Percentiles rank a stretch among this genome's conserved stretches.
Evolutionary conservation across 2,329 filamentous ascomycete genomes (phyloP).

Genomic region (Arthrobotrys megalospora): DNA sequence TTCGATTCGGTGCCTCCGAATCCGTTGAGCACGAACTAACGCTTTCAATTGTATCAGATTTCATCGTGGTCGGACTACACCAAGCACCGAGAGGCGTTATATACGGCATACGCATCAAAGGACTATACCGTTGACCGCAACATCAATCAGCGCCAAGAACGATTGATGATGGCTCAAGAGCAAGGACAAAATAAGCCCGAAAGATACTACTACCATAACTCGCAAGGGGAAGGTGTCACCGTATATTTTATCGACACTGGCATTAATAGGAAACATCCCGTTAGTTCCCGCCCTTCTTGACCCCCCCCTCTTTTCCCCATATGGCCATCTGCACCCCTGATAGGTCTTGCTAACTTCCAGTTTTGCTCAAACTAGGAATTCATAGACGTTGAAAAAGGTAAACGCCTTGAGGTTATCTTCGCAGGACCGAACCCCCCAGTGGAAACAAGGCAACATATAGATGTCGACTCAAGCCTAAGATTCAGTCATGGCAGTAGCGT

Average conservation of each 20-base stretch:
- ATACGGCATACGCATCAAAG: slow-evolving; percentile 16
- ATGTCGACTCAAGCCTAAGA: slow-evolving; percentile 33
- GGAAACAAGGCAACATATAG: background rate
- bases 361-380: slow-evolving; percentile 33
- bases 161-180: slow-evolving; percentile 31
- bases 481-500: slow-evolving; percentile 52
- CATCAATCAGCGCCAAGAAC: slow-evolving; percentile 43
- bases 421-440: slow-evolving; percentile 17
- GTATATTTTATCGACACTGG: slow-evolving; percentile 53
- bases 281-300: background rate
- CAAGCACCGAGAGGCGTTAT: background rate
- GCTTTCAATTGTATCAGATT: slow-evolving; percentile 14
- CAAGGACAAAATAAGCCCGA: background rate
- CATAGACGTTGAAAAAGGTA: background rate
- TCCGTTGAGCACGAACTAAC: background rate
- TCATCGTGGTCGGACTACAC: slow-evolving; percentile 4
- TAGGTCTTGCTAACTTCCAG: background rate
- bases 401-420: slow-evolving; percentile 7
- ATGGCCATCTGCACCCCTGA: background rate
- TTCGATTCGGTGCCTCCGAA: background rate
- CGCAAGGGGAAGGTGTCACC: slow-evolving; percentile 27
- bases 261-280: slow-evolving; percentile 41
- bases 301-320: background rate
- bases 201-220: slow-evolving; percentile 19
- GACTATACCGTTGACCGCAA: background rate